Percentiles rank a stretch among this genome's conserved stretches.
Conservation (phyloP, 495 filamentous ascomycete genomes). For the Annulohypoxylon maeteangense region DNA sequence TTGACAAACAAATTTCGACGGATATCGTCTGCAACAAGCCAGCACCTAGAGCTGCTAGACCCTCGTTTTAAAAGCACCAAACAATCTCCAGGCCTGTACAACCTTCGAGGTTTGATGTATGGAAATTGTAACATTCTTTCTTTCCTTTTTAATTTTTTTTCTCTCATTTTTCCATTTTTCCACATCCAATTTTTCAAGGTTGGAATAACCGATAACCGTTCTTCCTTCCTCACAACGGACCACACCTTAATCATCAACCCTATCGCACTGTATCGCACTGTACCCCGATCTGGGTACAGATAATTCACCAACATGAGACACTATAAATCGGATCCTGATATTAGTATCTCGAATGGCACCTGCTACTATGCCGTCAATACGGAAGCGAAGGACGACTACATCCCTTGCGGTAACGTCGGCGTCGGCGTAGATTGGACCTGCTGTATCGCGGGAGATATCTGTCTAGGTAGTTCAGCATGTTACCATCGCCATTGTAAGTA, state of each 20-base stretch:
- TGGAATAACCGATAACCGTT: neutral
- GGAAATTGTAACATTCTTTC: neutral
- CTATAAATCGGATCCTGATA: neutral
- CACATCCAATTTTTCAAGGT: neutral
- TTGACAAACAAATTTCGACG: constrained; percentile 33
- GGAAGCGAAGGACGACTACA: constrained; percentile 25
- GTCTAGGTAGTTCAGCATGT: constrained; percentile 35
- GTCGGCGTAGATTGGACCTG: constrained; percentile 42
- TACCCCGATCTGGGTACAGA: neutral
- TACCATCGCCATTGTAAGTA: constrained; percentile 33
- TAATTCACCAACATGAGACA: constrained; percentile 29
- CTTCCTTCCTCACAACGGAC: constrained; percentile 4
- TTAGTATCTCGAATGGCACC: constrained; percentile 51
- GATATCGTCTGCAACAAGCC: constrained; percentile 15
- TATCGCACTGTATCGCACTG: constrained; percentile 7
- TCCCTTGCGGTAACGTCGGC: constrained; percentile 53
- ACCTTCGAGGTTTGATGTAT: constrained; percentile 8
- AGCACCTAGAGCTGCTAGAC: neutral
- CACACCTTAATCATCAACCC: neutral
- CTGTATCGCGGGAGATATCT: constrained; percentile 43
- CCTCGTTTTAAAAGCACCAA: constrained; percentile 5
- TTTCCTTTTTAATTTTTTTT: neutral
- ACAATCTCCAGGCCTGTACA: constrained; percentile 2
- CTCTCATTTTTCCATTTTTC: neutral
- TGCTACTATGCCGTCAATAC: constrained; percentile 44